Evolutionary conservation across 768 basidiomycete species (phyloP), one percentile per base, ranked within the genome.

Genomic region (Panaeolus papilionaceus): DNA sequence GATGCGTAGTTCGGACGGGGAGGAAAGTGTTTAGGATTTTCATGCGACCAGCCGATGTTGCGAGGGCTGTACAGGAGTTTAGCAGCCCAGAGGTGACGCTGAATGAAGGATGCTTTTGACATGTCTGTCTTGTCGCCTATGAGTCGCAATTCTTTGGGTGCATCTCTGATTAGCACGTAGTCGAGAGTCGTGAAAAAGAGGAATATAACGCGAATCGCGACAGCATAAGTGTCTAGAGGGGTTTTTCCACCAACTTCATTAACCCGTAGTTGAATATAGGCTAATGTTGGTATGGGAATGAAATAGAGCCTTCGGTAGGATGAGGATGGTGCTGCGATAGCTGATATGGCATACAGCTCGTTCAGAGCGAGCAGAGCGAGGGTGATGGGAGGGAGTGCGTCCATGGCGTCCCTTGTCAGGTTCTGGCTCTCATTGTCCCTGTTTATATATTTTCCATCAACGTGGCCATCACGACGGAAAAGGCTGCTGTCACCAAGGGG

Each of bases 1-100:
- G 71, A 66, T 12, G 62, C 39, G n/a, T 63, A 26, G 8, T 66
- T 39, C 11, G 73, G 71, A 20, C 63, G 38, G 3, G 72, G 70
- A 40, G 70, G 69, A 6, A 72, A 44, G 16, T 42, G 51, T 4
- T 45, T 38, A 5, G 51, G 70, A 4, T 70, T 68, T 45, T 73
- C 70, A 44, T 72, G 70, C 7, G 65, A 67, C 72, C 73, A 76
- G 23, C 74, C 73, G 6, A 76, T 69, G 9, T 74, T 72, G 20
- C 75, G 66, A 8, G 72, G 70, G 45, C 67, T 73, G 33, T 62
- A 39, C 12, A 72, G 37, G 20, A 76, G 66, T n/a, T 71, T 63
- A 2, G 64, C 16, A 38, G 70, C 70, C 75, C 75, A 75, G 40
- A 64, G 65, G 6, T 69, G 40, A 12, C 72, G 70, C 16, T 66